These are phyloP conservation scores for Myriangium duriaei DNA, from an alignment of 2,329 filamentous ascomycete species.

Conservation along the genomic window DNA sequence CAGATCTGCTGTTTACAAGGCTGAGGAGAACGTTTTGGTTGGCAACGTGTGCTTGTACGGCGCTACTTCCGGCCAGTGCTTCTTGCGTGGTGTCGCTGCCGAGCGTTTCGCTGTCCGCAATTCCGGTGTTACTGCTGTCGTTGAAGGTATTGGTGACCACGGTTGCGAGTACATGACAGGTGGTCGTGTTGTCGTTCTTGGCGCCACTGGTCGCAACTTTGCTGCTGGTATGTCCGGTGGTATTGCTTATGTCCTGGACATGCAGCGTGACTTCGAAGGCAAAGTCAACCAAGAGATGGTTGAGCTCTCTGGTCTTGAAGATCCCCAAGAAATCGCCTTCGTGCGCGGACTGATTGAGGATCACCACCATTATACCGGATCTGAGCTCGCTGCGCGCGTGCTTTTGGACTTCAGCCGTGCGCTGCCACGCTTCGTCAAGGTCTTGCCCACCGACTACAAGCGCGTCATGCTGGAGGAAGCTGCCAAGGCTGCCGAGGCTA, in stretches of 20 bases:
- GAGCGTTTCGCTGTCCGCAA: conserved; percentile 96
- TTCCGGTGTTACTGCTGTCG: conserved; percentile 89
- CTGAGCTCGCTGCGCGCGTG: conserved; percentile 83
- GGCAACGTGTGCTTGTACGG: conserved; percentile 94
- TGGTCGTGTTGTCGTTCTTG: conserved; percentile 76
- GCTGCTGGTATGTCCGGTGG: conserved; percentile 97
- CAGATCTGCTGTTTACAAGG: conserved; percentile 80
- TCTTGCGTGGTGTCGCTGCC: conserved; percentile 92
- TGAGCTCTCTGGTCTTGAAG: conserved; percentile 70
- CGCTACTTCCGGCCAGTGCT: conserved; percentile 79
- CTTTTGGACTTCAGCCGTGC: conserved; percentile 91
- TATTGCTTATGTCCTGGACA: conserved; percentile 88
- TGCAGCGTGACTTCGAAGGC: conserved; percentile 74
- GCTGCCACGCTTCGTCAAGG: conserved; percentile 81
- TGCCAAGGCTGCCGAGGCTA: conserved; percentile 71
- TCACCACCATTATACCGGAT: conserved; percentile 95
- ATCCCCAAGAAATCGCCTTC: conserved; percentile 79
- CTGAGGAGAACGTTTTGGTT: conserved; percentile 87
- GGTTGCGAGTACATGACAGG: conserved; percentile 99
- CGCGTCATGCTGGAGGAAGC: conserved; percentile 77
- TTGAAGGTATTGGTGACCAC: conserved; percentile 92
- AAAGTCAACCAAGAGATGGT: conserved; percentile 99
- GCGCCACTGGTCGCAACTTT: conserved; percentile 88
- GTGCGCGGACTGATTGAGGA: conserved; percentile 87
- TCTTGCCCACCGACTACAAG: conserved; percentile 93